Conservation (phyloP, 805 yeast species). For the Wickerhamiella shivajii region DNA sequence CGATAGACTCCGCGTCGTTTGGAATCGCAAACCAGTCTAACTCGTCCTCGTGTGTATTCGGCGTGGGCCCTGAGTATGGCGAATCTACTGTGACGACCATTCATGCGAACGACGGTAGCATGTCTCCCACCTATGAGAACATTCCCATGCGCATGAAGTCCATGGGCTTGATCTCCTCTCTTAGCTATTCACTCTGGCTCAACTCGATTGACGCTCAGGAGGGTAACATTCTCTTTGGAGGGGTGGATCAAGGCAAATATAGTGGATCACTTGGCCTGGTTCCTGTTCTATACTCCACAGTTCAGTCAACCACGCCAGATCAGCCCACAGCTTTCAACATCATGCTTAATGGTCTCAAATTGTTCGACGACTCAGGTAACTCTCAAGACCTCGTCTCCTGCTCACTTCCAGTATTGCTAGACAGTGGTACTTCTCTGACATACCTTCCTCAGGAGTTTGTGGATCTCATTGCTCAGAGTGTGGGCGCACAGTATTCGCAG, state of each 20-base stretch:
- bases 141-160: conserved; percentile 25
- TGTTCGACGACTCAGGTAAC: conserved; percentile 11
- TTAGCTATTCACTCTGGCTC: conserved; percentile 35
- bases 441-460: conserved; percentile 29
- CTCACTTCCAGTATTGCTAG: conserved; percentile 30
- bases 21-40: conserved; percentile 61
- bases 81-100: conserved; percentile 25
- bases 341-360: conserved; percentile 10
- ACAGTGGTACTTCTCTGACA: conserved; percentile 39
- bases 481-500: conserved; percentile 29
- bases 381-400: conserved; percentile 8
- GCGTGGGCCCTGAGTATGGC: conserved; percentile 24
- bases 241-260: conserved; percentile 30
- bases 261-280: conserved; percentile 26
- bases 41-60: conserved; percentile 42
- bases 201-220: conserved; percentile 22
- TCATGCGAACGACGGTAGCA: conserved; percentile 9
- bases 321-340: conserved; percentile 8
- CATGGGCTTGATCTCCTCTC: conserved; percentile 29
- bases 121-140: conserved; percentile 20
- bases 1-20: conserved; percentile 41
- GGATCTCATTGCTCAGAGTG: conserved; percentile 20
- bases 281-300: too few species aligned
- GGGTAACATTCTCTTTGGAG: conserved; percentile 32
- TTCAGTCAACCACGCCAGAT: too few species aligned